Conservation (phyloP, 495 filamentous ascomycete species). For the Trichoderma reesei region DNA sequence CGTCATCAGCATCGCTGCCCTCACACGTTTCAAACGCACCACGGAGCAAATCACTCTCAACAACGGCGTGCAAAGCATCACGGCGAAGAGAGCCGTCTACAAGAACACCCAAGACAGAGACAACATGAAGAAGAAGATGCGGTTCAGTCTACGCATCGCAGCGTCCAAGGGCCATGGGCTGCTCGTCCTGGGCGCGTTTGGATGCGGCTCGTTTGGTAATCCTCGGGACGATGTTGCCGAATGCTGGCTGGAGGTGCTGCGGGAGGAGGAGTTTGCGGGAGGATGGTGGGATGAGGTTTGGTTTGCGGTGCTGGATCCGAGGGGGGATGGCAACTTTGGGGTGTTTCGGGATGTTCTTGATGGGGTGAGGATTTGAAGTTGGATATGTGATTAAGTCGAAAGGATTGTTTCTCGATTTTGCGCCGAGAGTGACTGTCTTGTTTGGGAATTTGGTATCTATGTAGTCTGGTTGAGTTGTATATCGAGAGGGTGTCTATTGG, state of each 20-base stretch:
- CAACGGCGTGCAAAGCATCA: not conserved
- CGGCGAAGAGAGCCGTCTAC: conserved; percentile 20
- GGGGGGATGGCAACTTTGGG: conserved; percentile 39
- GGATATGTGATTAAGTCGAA: too few species aligned
- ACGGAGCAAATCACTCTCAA: conserved; percentile 10
- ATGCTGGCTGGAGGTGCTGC: conserved; percentile 49
- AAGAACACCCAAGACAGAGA: conserved; percentile 25
- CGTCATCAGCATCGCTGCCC: conserved; percentile 49
- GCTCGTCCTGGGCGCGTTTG: conserved; percentile 54
- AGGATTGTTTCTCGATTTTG: too few species aligned
- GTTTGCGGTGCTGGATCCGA: conserved; percentile 43
- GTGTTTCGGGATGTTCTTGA: conserved; percentile 39
- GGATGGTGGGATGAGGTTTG: conserved; percentile 47
- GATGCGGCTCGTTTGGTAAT: conserved; percentile 55
- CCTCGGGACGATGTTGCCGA: conserved; percentile 44
- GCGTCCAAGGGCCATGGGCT: conserved; percentile 40
- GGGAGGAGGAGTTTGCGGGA: conserved; percentile 48
- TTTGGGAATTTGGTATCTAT: too few species aligned
- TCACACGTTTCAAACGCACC: conserved; percentile 22
- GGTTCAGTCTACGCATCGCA: conserved; percentile 45
- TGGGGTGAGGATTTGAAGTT: conserved; percentile 28
- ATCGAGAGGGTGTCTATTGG: too few species aligned
- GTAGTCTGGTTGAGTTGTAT: too few species aligned
- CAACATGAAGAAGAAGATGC: conserved; percentile 50
- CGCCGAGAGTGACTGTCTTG: too few species aligned